Conservation (phyloP, 257 asterid species). For the Leonotis leonurus region DNA sequence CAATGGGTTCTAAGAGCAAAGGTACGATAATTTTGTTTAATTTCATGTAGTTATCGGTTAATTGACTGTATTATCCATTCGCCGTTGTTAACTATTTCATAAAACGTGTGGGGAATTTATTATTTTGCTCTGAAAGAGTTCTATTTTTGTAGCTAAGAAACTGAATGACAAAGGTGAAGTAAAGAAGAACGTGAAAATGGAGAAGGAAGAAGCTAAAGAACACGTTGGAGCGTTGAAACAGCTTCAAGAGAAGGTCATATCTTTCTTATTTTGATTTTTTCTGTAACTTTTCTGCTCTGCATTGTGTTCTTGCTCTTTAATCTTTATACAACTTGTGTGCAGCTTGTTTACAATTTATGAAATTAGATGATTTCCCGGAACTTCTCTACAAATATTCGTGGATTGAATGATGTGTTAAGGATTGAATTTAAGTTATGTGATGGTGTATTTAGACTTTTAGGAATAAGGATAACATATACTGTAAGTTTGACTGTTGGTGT, state of each 20-base stretch:
- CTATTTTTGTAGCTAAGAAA: slow-evolving; percentile 28
- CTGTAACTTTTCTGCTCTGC: neutral
- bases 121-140: neutral
- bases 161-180: slow-evolving; percentile 16
- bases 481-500: slow-evolving; percentile 8
- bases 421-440: neutral
- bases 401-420: neutral
- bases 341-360: neutral
- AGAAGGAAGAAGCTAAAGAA: slow-evolving; percentile 48
- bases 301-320: neutral
- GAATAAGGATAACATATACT: neutral
- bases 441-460: no score
- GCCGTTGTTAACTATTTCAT: neutral
- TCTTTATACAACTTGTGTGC: neutral
- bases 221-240: slow-evolving; percentile 44
- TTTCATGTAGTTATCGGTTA: neutral
- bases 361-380: neutral
- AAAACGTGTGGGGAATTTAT: neutral
- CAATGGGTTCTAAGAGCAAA: slow-evolving; percentile 26
- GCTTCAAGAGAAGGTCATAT: slow-evolving; percentile 60
- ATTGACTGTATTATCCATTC: neutral
- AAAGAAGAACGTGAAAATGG: slow-evolving; percentile 15
- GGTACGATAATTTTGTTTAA: neutral
- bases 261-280: neutral
- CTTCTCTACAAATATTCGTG: neutral